These are phyloP conservation scores for Brassica hybrid DNA, from an alignment of 441 rosid genomes.

Conservation along the genomic window DNA sequence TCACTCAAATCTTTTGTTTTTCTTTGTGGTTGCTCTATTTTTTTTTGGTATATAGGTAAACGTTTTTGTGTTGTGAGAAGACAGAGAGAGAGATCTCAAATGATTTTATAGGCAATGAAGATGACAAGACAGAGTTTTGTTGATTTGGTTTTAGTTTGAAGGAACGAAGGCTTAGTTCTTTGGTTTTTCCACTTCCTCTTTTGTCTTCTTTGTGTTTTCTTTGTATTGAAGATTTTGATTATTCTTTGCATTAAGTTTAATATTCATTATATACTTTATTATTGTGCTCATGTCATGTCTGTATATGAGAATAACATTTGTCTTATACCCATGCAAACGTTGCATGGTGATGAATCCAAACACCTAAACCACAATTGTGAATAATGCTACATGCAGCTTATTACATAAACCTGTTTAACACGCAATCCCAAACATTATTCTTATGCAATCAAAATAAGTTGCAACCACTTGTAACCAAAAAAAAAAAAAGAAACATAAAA, in stretches of 20 bases:
- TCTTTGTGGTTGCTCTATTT: conserved; percentile 17
- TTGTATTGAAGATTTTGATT: conserved; percentile 38
- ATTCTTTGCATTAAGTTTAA: conserved; percentile 37
- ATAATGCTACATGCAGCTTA: conserved; percentile 28
- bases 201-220: conserved; percentile 39
- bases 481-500: too few species aligned
- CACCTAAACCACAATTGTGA: not conserved
- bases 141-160: too few species aligned
- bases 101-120: conserved; percentile 37
- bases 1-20: conserved; percentile 1
- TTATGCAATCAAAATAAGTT: not conserved
- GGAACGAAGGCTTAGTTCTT: conserved; percentile 29
- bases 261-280: conserved; percentile 23
- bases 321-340: conserved; percentile 14
- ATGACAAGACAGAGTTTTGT: conserved; percentile 21
- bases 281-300: conserved; percentile 8
- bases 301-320: not conserved
- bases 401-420: conserved; percentile 12
- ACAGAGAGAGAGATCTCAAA: conserved; percentile 24
- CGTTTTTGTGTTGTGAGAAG: conserved; percentile 34
- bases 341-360: conserved; percentile 10
- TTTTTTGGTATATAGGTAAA: conserved; percentile 27
- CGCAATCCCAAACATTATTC: conserved; percentile 16
- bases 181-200: conserved; percentile 41
- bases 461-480: conserved; percentile 1